Evolutionary conservation across 2,329 filamentous ascomycete genomes (phyloP), one percentile per base, ranked within the genome.

Genomic region (Pleurostoma richardsiae): DNA sequence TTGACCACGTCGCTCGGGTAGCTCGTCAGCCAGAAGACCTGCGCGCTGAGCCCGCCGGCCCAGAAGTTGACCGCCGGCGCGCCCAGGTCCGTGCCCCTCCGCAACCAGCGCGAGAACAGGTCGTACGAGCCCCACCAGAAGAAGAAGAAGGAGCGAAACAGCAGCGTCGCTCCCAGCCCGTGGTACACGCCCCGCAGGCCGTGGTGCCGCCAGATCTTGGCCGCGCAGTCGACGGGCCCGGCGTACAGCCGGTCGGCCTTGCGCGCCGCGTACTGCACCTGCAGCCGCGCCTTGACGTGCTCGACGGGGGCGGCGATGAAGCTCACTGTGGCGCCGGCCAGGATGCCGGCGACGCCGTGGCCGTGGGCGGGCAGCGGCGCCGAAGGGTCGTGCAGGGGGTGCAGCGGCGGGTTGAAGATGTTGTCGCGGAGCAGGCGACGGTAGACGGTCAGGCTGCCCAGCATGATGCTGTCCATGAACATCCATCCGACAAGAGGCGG

Each of bases 61-160:
- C 92, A 97, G 72, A 99, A 99, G 64, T 97, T 97, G 60, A 97
- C 77, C 1, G 84, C 84, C 0, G 94, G 90, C 0, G 82, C 81
- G 45, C 86, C 86, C 45, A 96, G 70, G 10, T 57, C 67, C 3
- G 91, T 96, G 57, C 82, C 73, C 19, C 79, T 67, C 46, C 79
- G 73, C 61, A 97, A 72, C 49, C 76, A 69, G 27, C 81, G 76
- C 4, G 88, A 88, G 56, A 97, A 78, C 30, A 96, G 57, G 59
- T 96, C 92, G 71, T 99, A 99, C 50, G 83, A 87, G n/a, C 85
- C 84, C 94, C 94, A 99, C 91, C 91, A 97, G 72, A 86, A 94
- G 77, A 96, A 96, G 76, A 99, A 99, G 71, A 92, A 95, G 10
- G 83, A 82, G 19, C 94, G 81, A 72, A 97, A 97, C 42, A 97